Evolutionary conservation across 371 early-diverging fungal species (phyloP), one percentile per base, ranked within the genome.

Genomic region (Rhizopus sp.): DNA sequence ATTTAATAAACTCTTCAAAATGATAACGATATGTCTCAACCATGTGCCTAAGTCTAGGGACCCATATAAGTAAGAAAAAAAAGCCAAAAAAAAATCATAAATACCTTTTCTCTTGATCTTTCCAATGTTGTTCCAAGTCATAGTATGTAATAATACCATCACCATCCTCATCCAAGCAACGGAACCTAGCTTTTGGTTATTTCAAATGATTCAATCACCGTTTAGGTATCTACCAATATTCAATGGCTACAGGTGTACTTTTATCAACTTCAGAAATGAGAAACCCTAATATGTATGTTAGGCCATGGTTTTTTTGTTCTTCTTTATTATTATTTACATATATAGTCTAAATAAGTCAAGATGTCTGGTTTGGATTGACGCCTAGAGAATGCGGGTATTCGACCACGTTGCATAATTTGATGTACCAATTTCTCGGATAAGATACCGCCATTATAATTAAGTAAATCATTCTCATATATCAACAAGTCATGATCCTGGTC

Each of bases 181-280:
- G 84, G 78, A 96, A 97, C 79, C 78, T 78, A 37, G 29, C n/a
- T 23, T 23, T 31, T 10, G 5, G 15, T 53, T 38, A 1, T 23
- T 23, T 23, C 23, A 33, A 38, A 39, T 39, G 31, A 39, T 45
- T 9, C 37, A 7, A 7, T 17, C 2, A 35, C 2, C 15, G 4
- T 42, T 4, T 31, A 29, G 10, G 12, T 31, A 13, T 13, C 37
- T 70, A 66, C 95, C 96, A 97, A 69, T 93, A 97, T 62, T 94
- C 95, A 40, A 93, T 84, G 2, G 93, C 87, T 16, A 82, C 81
- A 4, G 83, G 81, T 1, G 82, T 84, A 39, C 82, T 81, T 71
- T 95, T 95, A 73, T 96, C 94, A 13, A 92, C 88, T 46, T 90
- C 92, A 16, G 93, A 81, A n/a, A 96, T 65, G 34, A 95, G 66